These are phyloP conservation scores for Harrya chromipes DNA, from an alignment of 768 basidiomycete genomes.

Conservation along the genomic window DNA sequence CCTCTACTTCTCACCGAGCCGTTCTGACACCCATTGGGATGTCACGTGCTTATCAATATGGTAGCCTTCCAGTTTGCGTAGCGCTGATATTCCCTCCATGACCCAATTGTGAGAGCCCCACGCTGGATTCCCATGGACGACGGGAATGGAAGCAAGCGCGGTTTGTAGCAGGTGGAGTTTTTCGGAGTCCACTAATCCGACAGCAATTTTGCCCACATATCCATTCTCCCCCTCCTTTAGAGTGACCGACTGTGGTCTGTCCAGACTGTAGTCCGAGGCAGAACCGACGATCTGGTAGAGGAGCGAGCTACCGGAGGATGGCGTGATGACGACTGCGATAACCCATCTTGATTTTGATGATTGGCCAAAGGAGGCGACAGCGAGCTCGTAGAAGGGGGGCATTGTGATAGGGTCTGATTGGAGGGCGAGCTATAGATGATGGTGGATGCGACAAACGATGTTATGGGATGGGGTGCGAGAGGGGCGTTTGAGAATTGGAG, in stretches of 20 bases:
- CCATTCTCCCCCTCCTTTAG: conserved; percentile 29
- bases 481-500: neutral
- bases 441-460: neutral
- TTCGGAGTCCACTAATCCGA: conserved; percentile 30
- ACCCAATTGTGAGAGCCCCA: conserved; percentile 32
- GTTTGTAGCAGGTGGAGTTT: conserved; percentile 26
- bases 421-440: neutral
- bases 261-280: conserved; percentile 26
- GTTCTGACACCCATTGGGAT: conserved; percentile 27
- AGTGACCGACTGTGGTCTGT: conserved; percentile 33
- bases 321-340: conserved; percentile 27
- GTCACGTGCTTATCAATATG: conserved; percentile 31
- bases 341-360: conserved; percentile 24
- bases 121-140: conserved; percentile 25
- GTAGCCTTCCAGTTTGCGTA: conserved; percentile 28
- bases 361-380: conserved; percentile 28
- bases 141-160: conserved; percentile 25
- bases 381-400: conserved; percentile 34
- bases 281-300: conserved; percentile 32
- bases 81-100: conserved; percentile 29
- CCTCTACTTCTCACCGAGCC: conserved; percentile 25
- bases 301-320: conserved; percentile 28
- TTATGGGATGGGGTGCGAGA: neutral
- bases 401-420: conserved; percentile 11
- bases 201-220: conserved; percentile 20